phyloP scores from a whole-genome alignment of 2,329 filamentous ascomycete genomes.

The Endocalyx cinctus region DNA sequence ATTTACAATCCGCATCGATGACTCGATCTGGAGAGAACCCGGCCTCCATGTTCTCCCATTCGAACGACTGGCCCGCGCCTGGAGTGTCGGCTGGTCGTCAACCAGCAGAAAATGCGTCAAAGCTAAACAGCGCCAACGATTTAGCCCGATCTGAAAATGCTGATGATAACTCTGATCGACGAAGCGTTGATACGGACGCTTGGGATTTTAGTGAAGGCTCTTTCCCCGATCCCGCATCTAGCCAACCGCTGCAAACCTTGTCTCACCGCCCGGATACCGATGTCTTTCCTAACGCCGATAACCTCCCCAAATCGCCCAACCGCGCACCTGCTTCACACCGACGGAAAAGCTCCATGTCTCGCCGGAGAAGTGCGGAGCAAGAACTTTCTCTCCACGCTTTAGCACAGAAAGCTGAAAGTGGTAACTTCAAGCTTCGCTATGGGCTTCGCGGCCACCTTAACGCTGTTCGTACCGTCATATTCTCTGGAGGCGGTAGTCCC shows the following conservation, averaged over 20 bases:
- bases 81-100: constrained; percentile 16
- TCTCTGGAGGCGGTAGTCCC: constrained; percentile 91
- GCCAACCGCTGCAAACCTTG: constrained; percentile 40
- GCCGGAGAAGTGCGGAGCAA: constrained; percentile 66
- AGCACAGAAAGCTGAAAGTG: constrained; percentile 60
- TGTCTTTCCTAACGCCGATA: constrained; percentile 77
- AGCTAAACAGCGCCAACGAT: constrained; percentile 36
- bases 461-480: constrained; percentile 90
- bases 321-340: constrained; percentile 65
- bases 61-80: constrained; percentile 23
- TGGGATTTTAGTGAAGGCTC: constrained; percentile 90
- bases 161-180: constrained; percentile 39
- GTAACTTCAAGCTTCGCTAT: constrained; percentile 88
- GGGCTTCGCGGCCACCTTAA: constrained; percentile 89
- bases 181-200: constrained; percentile 58
- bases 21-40: constrained; percentile 48
- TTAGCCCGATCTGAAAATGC: constrained; percentile 34
- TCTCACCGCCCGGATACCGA: constrained; percentile 77
- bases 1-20: constrained; percentile 45
- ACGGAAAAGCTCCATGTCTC: constrained; percentile 74
- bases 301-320: constrained; percentile 74
- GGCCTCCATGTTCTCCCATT: constrained; percentile 33
- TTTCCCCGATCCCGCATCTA: constrained; percentile 51
- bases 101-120: constrained; percentile 21
- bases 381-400: constrained; percentile 48